phyloP scores from a whole-genome alignment of 2,329 filamentous ascomycete species.

The Rasamsonia emersonii region DNA sequence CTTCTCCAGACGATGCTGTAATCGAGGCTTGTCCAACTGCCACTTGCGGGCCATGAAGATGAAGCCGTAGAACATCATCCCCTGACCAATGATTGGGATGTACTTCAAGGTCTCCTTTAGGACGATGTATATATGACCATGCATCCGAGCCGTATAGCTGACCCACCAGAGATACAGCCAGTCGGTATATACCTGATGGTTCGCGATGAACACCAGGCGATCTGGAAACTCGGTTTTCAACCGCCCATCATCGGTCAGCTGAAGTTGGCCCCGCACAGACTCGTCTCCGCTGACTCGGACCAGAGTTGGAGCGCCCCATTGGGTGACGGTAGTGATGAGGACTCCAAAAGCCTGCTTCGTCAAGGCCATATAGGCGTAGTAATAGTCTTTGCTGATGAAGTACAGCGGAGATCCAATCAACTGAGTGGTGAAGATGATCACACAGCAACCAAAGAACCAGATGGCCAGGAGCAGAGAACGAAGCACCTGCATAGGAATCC shows the following conservation, averaged over 20 bases:
- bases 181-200: constrained; percentile 61
- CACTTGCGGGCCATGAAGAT: constrained; percentile 58
- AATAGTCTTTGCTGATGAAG: constrained; percentile 51
- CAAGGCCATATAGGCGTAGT: constrained; percentile 57
- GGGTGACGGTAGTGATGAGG: constrained; percentile 52
- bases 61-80: constrained; percentile 58
- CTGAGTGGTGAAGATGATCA: constrained; percentile 46
- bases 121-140: constrained; percentile 59
- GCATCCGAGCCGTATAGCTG: constrained; percentile 56
- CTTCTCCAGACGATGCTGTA: constrained; percentile 49
- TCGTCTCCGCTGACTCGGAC: constrained; percentile 55
- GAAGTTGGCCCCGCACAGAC: constrained; percentile 51
- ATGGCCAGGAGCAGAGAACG: constrained; percentile 36
- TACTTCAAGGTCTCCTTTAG: constrained; percentile 57
- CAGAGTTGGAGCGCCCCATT: constrained; percentile 56
- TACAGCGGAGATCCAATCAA: constrained; percentile 54
- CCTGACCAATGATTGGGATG: constrained; percentile 54
- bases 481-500: constrained; percentile 35
- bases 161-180: constrained; percentile 64
- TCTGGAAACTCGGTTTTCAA: constrained; percentile 53
- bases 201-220: constrained; percentile 54
- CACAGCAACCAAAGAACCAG: constrained; percentile 37
- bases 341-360: constrained; percentile 58
- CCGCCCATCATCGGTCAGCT: constrained; percentile 47
- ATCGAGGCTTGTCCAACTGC: constrained; percentile 51